Conservation (phyloP, 2,329 filamentous ascomycete species). For the Hysterium pulicare region DNA sequence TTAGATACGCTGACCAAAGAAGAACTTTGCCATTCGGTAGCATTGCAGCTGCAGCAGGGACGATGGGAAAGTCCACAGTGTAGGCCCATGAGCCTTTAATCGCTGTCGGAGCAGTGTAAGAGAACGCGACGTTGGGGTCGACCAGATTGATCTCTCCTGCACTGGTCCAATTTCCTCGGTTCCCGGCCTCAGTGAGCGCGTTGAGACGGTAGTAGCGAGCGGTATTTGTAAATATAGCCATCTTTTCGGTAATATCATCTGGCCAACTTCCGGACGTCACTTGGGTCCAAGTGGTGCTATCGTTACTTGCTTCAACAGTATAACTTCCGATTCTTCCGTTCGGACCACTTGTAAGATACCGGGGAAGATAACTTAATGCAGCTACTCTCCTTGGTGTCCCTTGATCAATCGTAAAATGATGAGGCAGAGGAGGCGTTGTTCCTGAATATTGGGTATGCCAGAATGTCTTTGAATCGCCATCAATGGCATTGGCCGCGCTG, state of each 20-base stretch:
- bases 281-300: constrained; percentile 13
- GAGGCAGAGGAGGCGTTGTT: constrained; percentile 9
- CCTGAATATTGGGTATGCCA: constrained; percentile 15
- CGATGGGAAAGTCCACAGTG: constrained; percentile 26
- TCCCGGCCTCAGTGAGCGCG: constrained; percentile 16
- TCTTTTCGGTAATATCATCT: constrained; percentile 13
- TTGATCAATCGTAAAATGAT: constrained; percentile 20
- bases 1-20: constrained; percentile 19
- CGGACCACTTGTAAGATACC: constrained; percentile 3
- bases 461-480: constrained; percentile 9
- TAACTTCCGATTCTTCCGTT: constrained; percentile 19
- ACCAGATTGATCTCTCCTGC: constrained; percentile 19
- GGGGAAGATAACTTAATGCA: constrained; percentile 14
- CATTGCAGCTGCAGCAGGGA: constrained; percentile 22
- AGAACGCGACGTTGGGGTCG: constrained; percentile 1
- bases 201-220: constrained; percentile 18
- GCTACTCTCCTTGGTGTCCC: constrained; percentile 9
- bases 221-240: constrained; percentile 8
- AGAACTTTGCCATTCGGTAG: constrained; percentile 24
- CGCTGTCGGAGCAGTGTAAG: constrained; percentile 13
- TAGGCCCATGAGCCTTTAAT: constrained; percentile 23
- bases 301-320: constrained; percentile 12
- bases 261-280: constrained; percentile 15
- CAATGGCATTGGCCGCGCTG: constrained; percentile 11
- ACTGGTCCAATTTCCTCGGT: constrained; percentile 15